Evolutionary conservation across 768 basidiomycete genomes (phyloP), one percentile per base, ranked within the genome.

Genomic region (Solioccasus polychromus): DNA sequence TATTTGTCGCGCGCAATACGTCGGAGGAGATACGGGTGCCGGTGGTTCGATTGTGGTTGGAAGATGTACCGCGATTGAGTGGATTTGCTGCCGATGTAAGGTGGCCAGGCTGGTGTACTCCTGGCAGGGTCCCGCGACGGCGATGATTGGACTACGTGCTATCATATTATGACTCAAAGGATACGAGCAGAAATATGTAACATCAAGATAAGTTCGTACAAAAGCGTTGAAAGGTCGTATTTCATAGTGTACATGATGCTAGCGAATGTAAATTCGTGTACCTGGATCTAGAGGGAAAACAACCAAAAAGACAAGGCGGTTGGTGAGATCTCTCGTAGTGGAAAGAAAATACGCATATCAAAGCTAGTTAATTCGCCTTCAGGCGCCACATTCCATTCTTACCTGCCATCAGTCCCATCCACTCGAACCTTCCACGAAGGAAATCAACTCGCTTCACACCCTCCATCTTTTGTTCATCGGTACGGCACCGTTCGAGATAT

Each of bases 341-440:
- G 15, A 8, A 36, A 23, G 20, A 29, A 25, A 23, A 15, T 23
- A 51, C 41, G 20, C 23, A 19, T 19, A 32, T 36, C 1, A 12
- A 41, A 32, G 1, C 17, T 60, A 35, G 47, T 67, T 42, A 57
- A 17, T 62, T 68, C 30, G 79, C 75, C 64, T 77, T 83, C 58
- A 87, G 73, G 63, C 83, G 78, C 79, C 82, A 85, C 64, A 78
- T 70, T 8, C 84, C 83, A 26, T 76, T 72, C 54, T 69, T 74
- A 2, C 75, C 74, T 42, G 74, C 72, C 38, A 60, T 61, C 46
- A 87, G 61, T 7, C 85, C 85, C 44, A 73, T 66, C 61, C 84
- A 76, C 8, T 78, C 56, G 37, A 67, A 62, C 48, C 73, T 73
- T 28, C 70, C 72, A 12, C 77, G 78, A 64, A 87, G 62, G 53